Evolutionary conservation across 768 basidiomycete species (phyloP).

Genomic region (Fomitopsis pulvina): DNA sequence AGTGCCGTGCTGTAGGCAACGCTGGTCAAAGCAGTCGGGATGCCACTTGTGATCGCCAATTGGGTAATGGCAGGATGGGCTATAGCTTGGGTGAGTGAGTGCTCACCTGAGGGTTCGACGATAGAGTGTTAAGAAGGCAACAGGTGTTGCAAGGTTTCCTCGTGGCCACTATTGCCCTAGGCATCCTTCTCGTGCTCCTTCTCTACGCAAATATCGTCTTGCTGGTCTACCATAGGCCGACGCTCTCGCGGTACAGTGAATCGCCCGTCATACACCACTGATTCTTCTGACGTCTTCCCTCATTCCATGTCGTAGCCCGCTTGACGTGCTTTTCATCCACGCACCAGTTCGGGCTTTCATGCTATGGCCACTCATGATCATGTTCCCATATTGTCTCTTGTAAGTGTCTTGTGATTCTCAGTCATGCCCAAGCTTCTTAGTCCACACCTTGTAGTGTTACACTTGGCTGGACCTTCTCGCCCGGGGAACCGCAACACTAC

Average conservation of each 20-base stretch:
- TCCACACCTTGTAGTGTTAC: constrained; percentile 45
- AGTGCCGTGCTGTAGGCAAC: constrained; percentile 38
- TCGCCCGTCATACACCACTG: too few relatives aligned
- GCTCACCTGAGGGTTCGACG: background rate
- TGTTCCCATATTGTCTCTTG: constrained; percentile 61
- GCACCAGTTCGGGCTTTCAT: constrained; percentile 75
- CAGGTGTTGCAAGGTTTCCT: constrained; percentile 74
- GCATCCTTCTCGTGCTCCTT: constrained; percentile 62
- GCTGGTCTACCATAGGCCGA: constrained; percentile 64
- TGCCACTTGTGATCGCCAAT: constrained; percentile 70
- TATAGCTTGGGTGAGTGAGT: constrained; percentile 54
- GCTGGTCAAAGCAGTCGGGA: constrained; percentile 73
- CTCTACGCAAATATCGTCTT: constrained; percentile 77
- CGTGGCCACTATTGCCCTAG: constrained; percentile 66
- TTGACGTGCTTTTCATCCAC: constrained; percentile 82
- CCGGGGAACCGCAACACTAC: constrained; percentile 48
- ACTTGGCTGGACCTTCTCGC: constrained; percentile 55
- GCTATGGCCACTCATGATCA: constrained; percentile 42
- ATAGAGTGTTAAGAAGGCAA: background rate
- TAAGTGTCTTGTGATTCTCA: constrained; percentile 15
- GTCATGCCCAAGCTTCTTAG: background rate
- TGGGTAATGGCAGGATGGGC: constrained; percentile 80
- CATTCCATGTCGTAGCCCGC: constrained; percentile 32
- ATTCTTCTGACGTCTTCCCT: background rate
- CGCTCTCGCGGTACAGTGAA: constrained; percentile 27